phyloP scores from a whole-genome alignment of 331 rosid genomes.

The Malus hybrid region DNA sequence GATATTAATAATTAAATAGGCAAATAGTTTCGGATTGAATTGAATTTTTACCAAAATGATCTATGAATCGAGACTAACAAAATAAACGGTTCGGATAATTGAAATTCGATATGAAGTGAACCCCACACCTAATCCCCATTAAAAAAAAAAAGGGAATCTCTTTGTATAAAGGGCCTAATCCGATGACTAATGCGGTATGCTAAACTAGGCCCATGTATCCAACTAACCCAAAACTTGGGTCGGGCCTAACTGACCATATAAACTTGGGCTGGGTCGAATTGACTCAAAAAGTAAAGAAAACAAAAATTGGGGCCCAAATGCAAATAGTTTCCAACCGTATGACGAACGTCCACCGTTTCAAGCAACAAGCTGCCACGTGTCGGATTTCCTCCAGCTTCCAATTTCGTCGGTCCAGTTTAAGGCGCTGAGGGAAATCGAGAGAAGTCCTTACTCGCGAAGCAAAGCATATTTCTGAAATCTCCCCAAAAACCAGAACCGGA shows the following conservation, averaged over 20 bases:
- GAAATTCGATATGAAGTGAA: too few species aligned
- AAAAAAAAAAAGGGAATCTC: too few species aligned
- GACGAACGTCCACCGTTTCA: not conserved
- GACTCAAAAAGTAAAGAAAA: not conserved
- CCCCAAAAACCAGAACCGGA: not conserved
- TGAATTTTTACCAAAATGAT: accelerated
- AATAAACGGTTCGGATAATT: too few species aligned
- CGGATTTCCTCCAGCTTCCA: not conserved
- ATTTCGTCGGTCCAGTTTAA: not conserved
- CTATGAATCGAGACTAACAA: too few species aligned
- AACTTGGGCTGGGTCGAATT: not conserved
- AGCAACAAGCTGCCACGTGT: constrained; percentile 1
- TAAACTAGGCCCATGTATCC: too few species aligned
- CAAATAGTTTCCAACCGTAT: not conserved
- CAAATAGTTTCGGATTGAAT: too few species aligned
- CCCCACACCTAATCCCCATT: too few species aligned
- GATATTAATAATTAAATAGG: too few species aligned
- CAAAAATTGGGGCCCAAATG: not conserved
- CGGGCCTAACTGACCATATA: not conserved
- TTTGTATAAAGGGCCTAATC: too few species aligned
- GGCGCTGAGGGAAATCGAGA: not conserved
- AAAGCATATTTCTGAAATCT: not conserved
- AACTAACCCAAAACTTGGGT: not conserved
- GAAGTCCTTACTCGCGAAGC: constrained; percentile 1
- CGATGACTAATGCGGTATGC: not conserved